Evolutionary conservation across 2,329 filamentous ascomycete genomes (phyloP).

Genomic region (Boeremia lycopersici): DNA sequence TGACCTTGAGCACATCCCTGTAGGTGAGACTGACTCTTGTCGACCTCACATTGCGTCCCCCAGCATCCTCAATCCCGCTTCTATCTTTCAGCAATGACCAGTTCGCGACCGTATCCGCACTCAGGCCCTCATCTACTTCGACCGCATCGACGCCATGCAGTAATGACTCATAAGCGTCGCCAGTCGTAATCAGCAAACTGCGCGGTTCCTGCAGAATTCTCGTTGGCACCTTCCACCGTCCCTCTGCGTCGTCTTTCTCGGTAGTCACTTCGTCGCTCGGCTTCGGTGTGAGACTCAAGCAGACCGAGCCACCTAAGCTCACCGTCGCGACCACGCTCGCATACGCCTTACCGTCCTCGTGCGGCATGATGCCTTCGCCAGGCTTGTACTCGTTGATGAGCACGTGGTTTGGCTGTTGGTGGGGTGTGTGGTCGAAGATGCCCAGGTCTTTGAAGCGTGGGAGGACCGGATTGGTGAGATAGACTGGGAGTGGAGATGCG

Average conservation of each 20-base stretch:
- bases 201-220: slow-evolving; percentile 82
- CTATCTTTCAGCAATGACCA: slow-evolving; percentile 69
- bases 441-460: slow-evolving; percentile 57
- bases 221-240: slow-evolving; percentile 27
- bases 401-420: slow-evolving; percentile 83
- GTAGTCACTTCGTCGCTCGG: background rate
- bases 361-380: slow-evolving; percentile 94
- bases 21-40: slow-evolving; percentile 79
- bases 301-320: slow-evolving; percentile 77
- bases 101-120: slow-evolving; percentile 65
- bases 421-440: slow-evolving; percentile 69
- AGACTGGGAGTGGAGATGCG: slow-evolving; percentile 73
- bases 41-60: slow-evolving; percentile 63
- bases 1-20: slow-evolving; percentile 73
- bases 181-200: slow-evolving; percentile 76
- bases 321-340: slow-evolving; percentile 88
- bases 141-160: slow-evolving; percentile 77
- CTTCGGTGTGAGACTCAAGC: slow-evolving; percentile 72
- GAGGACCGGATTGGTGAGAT: slow-evolving; percentile 74
- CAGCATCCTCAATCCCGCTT: slow-evolving; percentile 45
- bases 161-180: slow-evolving; percentile 70
- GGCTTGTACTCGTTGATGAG: slow-evolving; percentile 90
- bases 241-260: background rate
- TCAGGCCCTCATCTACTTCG: slow-evolving; percentile 68
- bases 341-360: slow-evolving; percentile 92